Evolutionary conservation across 2,329 filamentous ascomycete species (phyloP).

Genomic region (Aspergillus persii): DNA sequence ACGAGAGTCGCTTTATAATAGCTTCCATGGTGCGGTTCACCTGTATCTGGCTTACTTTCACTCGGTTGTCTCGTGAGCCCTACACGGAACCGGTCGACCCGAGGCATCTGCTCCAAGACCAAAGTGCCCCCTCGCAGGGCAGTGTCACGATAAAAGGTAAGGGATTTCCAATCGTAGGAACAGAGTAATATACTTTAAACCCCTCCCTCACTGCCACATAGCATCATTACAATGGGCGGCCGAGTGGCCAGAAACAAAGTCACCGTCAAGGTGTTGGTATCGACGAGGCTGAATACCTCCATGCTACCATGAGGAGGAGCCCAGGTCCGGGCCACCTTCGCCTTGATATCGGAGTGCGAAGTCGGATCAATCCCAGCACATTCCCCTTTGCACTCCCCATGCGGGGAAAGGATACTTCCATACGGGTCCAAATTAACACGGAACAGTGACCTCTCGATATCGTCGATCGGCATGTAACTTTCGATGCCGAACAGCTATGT

Average conservation of each 20-base stretch:
- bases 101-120: slow-evolving; percentile 33
- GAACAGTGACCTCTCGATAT: slow-evolving; percentile 41
- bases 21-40: too few species aligned
- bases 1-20: too few species aligned
- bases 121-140: slow-evolving; percentile 44
- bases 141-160: too few species aligned
- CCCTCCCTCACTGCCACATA: slow-evolving; percentile 47
- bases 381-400: slow-evolving; percentile 18
- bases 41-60: too few species aligned
- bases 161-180: slow-evolving; percentile 46
- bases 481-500: slow-evolving; percentile 47
- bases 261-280: slow-evolving; percentile 45
- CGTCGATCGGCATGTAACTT: slow-evolving; percentile 39
- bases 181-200: slow-evolving; percentile 48
- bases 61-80: slow-evolving; percentile 22
- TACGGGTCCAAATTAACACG: slow-evolving; percentile 32
- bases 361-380: background rate
- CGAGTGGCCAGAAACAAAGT: slow-evolving; percentile 40
- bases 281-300: slow-evolving; percentile 40
- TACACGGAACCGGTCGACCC: slow-evolving; percentile 31
- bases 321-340: background rate
- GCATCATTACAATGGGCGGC: slow-evolving; percentile 43
- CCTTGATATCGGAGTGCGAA: background rate
- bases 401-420: slow-evolving; percentile 32
- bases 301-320: background rate